phyloP scores from a whole-genome alignment of 78 protist species.

The Guillardia theta region DNA sequence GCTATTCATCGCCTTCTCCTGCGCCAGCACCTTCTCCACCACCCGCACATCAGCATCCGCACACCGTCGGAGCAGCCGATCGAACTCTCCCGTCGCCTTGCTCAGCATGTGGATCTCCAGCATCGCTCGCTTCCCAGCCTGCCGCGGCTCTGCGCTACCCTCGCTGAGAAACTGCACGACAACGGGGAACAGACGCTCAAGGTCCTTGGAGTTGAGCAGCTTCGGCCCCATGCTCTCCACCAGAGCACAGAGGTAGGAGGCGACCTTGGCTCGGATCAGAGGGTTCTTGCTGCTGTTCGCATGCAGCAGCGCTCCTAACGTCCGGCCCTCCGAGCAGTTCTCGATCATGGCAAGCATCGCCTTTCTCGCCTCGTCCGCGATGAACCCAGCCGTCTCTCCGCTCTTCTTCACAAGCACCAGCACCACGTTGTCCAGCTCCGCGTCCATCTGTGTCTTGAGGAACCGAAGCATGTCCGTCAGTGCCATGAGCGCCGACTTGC shows the following conservation, averaged over 20 bases:
- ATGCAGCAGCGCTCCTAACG: not conserved
- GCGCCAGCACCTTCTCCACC: not conserved
- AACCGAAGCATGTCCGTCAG: not conserved
- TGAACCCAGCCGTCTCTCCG: not conserved
- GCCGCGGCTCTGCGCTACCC: not conserved
- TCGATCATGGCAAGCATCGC: not conserved
- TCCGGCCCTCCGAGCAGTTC: not conserved
- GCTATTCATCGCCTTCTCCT: too few relatives aligned
- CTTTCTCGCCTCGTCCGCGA: not conserved
- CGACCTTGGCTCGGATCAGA: not conserved
- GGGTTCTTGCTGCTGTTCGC: constrained; percentile 2
- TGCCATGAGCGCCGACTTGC: not conserved
- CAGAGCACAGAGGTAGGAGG: not conserved
- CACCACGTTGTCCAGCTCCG: not conserved
- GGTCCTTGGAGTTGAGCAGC: not conserved
- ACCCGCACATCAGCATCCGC: not conserved
- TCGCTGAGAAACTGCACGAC: not conserved
- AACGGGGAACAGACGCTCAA: not conserved
- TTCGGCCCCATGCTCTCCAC: not conserved
- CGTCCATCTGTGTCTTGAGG: not conserved
- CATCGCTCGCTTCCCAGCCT: constrained; percentile 11
- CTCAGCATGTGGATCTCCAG: not conserved
- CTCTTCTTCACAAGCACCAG: not conserved
- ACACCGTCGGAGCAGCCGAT: not conserved
- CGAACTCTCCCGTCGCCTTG: not conserved